Base-by-base conservation (phyloP, 768 basidiomycete genomes). In the Trametes coccinea region DNA sequence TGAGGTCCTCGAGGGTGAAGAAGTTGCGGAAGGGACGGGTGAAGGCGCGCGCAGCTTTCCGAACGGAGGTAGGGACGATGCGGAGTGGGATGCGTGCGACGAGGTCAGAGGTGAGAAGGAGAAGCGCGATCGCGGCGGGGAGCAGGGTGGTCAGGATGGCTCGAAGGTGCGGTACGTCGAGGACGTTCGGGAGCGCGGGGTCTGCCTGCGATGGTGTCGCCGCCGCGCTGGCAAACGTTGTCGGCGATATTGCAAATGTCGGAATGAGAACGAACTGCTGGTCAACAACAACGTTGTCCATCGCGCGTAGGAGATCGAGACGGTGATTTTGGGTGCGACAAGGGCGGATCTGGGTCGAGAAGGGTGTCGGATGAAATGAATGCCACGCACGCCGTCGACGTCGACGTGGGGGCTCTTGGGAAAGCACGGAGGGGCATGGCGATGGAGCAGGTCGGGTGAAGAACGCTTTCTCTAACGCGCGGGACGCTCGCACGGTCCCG, bases 21-120 rank as follows among this genome's bases (percentile, higher is more conserved):
- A 86, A 87, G 70, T 81, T 80, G 22, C 72, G 69, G 64, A 85
- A 84, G 1, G 84, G 85, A 40, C 60, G 55, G 9, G 60, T 50
- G 39, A 67, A 45, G 17, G 29, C 47, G 40, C 52, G 50, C 33
- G 63, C 53, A 47, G 50, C 41, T 13, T 45, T 54, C 40, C 59
- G 60, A 22, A 69, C 6, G 48, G 33, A 4, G n/a, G 52, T 48
- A 37, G 62, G 66, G 37, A 53, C 58, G 5, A 47, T 48, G 37
- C 57, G 63, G 41, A 43, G 57, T 2, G 53, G 44, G 11, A 67
- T 30, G 13, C 64, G 49, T 40, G 64, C 51, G n/a, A 66, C 50
- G 16, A 66, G 9, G 50, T 68, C 67, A 44, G 51, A 59, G 11
- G 47, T 31, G n/a, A 68, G 57, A 11, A 55, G 14, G 30, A 64